Evolutionary conservation across 140 eudicot species (phyloP).

Genomic region (Cichorium intybus): DNA sequence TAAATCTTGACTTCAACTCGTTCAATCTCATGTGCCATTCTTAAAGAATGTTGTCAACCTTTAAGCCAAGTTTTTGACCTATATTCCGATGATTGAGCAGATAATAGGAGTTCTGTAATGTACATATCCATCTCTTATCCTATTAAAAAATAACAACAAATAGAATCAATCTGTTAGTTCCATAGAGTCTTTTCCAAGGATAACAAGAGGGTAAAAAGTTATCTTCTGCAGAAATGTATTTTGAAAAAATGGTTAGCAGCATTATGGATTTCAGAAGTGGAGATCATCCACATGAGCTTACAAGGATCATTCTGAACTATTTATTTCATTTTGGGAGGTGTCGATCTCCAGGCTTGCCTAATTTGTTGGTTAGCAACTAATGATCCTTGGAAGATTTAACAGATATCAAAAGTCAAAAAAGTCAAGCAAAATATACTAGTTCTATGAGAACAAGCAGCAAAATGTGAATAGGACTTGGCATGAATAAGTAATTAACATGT

Average conservation of each 20-base stretch:
- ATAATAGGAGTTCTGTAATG: too few relatives aligned
- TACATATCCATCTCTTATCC: too few relatives aligned
- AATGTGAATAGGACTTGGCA: background rate
- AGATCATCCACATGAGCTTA: background rate
- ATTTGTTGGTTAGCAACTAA: background rate
- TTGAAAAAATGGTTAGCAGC: constrained; percentile 15
- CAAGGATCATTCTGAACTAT: background rate
- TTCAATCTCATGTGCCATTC: too few relatives aligned
- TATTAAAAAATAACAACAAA: too few relatives aligned
- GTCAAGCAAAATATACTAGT: background rate
- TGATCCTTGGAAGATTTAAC: background rate
- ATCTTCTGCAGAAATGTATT: constrained; percentile 60
- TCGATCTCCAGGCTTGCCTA: background rate
- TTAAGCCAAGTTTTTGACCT: too few relatives aligned
- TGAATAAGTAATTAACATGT: background rate
- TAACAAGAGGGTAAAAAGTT: too few relatives aligned
- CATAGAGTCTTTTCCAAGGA: too few relatives aligned
- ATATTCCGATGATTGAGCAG: too few relatives aligned
- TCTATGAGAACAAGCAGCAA: too few relatives aligned
- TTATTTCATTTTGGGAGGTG: background rate
- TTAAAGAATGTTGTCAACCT: too few relatives aligned
- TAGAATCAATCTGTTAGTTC: too few relatives aligned
- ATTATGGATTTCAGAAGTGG: background rate
- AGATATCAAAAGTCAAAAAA: background rate
- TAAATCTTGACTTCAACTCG: too few relatives aligned